phyloP scores from a whole-genome alignment of 768 basidiomycete species.

The Podaxis mareebaensis region DNA sequence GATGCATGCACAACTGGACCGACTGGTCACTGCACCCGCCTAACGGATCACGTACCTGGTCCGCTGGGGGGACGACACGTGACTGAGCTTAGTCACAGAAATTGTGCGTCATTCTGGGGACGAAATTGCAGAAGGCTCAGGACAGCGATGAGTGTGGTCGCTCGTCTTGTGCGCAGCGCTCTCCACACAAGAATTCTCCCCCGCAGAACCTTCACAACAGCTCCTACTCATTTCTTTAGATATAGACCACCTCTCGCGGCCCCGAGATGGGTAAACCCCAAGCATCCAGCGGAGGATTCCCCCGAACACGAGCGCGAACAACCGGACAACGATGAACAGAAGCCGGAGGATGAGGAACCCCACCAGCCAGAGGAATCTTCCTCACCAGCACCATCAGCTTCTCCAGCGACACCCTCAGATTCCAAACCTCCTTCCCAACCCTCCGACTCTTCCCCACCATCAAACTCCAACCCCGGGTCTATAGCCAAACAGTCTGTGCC shows the following conservation, averaged over 20 bases:
- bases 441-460: constrained; percentile 27
- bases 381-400: constrained; percentile 19
- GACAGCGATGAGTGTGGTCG: constrained; percentile 15
- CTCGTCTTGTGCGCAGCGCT: constrained; percentile 7
- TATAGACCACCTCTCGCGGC: background rate
- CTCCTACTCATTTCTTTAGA: background rate
- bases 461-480: constrained; percentile 41
- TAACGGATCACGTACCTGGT: background rate
- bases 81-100: constrained; percentile 3
- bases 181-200: background rate
- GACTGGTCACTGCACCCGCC: background rate
- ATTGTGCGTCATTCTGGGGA: constrained; percentile 4
- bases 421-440: constrained; percentile 23
- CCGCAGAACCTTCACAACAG: background rate
- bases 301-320: constrained; percentile 1
- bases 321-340: background rate
- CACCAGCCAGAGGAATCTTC: constrained; percentile 12
- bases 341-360: constrained; percentile 4
- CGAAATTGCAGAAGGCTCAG: background rate
- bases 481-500: constrained; percentile 89
- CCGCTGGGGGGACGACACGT: background rate
- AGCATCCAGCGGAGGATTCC: background rate
- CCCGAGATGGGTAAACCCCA: constrained; percentile 12
- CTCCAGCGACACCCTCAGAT: constrained; percentile 22
- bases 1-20: too few relatives aligned